Conservation (phyloP, 164 flowering plant species). For the Aristolochia fimbriata region DNA sequence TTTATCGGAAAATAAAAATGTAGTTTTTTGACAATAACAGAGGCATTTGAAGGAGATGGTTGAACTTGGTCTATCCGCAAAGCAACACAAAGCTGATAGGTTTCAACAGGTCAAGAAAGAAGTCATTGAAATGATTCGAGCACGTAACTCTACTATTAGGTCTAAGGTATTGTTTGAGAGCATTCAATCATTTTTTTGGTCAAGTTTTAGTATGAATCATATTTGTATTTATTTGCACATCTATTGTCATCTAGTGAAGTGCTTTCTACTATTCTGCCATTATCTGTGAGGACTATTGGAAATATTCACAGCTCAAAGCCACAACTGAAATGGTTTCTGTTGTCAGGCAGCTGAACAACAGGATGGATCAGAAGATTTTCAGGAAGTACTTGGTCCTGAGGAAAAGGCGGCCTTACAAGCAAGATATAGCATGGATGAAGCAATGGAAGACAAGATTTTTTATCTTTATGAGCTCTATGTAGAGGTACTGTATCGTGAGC, state of each 20-base stretch:
- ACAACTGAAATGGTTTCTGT: neutral
- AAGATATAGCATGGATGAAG: conserved; percentile 51
- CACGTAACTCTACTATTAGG: conserved; percentile 30
- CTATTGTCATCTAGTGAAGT: neutral
- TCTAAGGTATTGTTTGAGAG: conserved; percentile 37
- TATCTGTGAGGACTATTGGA: neutral
- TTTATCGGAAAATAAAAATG: neutral
- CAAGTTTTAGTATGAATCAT: neutral
- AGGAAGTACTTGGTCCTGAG: conserved; percentile 37
- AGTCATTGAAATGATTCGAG: conserved; percentile 67
- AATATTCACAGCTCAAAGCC: neutral
- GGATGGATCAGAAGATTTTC: conserved; percentile 62
- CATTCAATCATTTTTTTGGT: neutral
- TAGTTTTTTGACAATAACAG: conserved; percentile 24
- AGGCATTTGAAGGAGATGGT: conserved; percentile 78
- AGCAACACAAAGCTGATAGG: conserved; percentile 67
- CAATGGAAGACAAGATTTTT: conserved; percentile 86
- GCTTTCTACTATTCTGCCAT: neutral
- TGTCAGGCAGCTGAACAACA: conserved; percentile 45
- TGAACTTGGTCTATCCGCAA: conserved; percentile 55
- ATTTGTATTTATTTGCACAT: neutral
- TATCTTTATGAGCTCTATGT: conserved; percentile 89
- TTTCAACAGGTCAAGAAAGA: conserved; percentile 78
- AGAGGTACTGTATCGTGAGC: conserved; percentile 39
- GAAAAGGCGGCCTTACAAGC: conserved; percentile 46